Evolutionary conservation across 2,329 filamentous ascomycete species (phyloP), one percentile per base, ranked within the genome.

Genomic region (Emergomyces africanus): DNA sequence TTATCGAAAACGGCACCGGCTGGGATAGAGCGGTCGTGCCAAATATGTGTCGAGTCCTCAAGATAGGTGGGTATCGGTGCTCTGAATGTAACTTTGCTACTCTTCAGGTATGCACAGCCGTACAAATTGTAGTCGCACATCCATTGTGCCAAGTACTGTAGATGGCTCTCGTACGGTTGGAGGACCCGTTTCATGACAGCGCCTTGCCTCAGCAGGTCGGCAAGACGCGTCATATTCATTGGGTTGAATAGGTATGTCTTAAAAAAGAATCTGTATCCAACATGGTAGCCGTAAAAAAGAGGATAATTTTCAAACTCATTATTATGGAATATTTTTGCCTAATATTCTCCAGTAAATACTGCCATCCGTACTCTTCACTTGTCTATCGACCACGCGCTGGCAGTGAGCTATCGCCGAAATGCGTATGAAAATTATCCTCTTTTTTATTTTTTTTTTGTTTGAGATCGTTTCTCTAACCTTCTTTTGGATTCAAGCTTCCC

Each of bases 111-210:
- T 59, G 84, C 86, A 69, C 94, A 99, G 6, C 95, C 95, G 71
- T 95, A 97, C 64, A 99, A 78, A 69, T 96, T 99, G 77, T 95
- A 99, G 71, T 99, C 95, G 64, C 87, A 88, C 94, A 99, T 97
- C 83, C 95, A 99, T 73, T 99, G 95, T 10, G 94, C 79, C 9
- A 96, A 76, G 70, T 91, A 97, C 69, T 96, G 90, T 62, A 97
- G 73, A 70, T 99, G 95, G 20, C 89, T 90, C 74, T 99, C 94
- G 69, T 94, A 95, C 0, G 94, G 92, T 68, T 97, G 92, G 49
- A 99, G 87, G 28, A 83, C 81, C 61, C 82, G 83, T 69, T 89
- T 89, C 82, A 97, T 83, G 49, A 99, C 85, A 35, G 87, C 87
- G 8, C 94, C 94, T 72, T 96, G 90, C 20, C 89, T 85, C 48